Evolutionary conservation across 768 basidiomycete species (phyloP).

Genomic region (Naganishia onofrii): DNA sequence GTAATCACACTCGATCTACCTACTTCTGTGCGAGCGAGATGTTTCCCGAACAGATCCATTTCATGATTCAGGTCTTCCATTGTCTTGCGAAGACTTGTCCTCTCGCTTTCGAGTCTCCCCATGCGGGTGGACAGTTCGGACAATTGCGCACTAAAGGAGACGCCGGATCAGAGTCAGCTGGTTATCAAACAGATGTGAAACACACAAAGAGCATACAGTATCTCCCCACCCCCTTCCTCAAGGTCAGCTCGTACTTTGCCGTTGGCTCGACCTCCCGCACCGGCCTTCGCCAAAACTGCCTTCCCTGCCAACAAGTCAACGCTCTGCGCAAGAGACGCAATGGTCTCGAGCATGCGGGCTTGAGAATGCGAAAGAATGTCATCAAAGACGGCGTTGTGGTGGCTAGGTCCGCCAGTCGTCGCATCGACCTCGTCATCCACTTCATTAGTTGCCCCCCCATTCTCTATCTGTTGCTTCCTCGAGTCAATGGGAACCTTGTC

Average conservation of each 20-base stretch:
- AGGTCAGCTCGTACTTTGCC: background rate
- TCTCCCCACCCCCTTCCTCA: constrained; percentile 24
- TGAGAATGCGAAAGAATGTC: constrained; percentile 48
- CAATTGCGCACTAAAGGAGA: constrained; percentile 15
- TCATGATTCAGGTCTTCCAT: constrained; percentile 28
- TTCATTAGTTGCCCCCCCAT: background rate
- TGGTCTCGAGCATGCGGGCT: constrained; percentile 45
- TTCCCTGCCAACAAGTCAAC: constrained; percentile 17
- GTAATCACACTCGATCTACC: background rate
- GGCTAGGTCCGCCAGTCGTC: background rate
- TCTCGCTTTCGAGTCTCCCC: constrained; percentile 25
- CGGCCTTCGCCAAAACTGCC: background rate
- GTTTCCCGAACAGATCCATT: constrained; percentile 18
- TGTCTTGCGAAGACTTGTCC: constrained; percentile 12
- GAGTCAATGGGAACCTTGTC: background rate
- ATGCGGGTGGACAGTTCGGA: constrained; percentile 22
- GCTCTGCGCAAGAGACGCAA: constrained; percentile 36
- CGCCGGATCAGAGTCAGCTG: background rate
- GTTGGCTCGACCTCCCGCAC: background rate
- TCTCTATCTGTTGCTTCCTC: background rate
- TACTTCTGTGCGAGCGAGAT: constrained; percentile 24
- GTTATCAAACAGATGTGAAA: background rate
- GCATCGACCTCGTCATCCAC: background rate
- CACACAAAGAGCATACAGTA: constrained; percentile 17
- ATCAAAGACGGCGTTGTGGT: constrained; percentile 39